These are phyloP conservation scores for Hypomyces rosellus DNA, from an alignment of 2,329 filamentous ascomycete genomes.

Conservation along the genomic window DNA sequence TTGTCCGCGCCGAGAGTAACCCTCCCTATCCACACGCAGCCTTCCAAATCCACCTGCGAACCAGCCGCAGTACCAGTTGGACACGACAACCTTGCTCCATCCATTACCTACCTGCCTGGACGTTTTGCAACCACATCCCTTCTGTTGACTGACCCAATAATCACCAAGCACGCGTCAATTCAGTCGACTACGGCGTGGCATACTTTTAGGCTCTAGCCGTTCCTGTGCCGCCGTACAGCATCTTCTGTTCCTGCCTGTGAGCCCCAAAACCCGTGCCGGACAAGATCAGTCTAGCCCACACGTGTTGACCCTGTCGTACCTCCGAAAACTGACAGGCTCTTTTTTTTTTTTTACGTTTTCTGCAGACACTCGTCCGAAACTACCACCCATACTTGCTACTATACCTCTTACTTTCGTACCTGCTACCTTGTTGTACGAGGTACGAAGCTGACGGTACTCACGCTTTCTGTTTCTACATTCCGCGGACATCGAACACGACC, in stretches of 20 bases:
- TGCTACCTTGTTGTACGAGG: neutral
- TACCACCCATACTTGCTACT: neutral
- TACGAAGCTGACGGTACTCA: neutral
- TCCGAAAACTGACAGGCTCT: neutral
- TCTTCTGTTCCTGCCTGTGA: slow-evolving; percentile 9
- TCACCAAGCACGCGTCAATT: neutral
- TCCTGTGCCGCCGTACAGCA: slow-evolving; percentile 7
- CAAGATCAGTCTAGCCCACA: slow-evolving; percentile 12
- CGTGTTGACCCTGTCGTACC: neutral
- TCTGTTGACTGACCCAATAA: neutral
- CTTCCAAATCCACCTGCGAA: neutral
- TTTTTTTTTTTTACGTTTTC: neutral
- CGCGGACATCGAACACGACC: neutral
- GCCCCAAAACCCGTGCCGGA: slow-evolving; percentile 12
- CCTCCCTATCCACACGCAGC: neutral
- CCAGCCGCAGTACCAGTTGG: neutral
- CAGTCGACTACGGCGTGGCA: neutral
- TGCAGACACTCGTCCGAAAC: neutral
- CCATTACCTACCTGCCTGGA: no score
- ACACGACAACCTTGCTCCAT: no score
- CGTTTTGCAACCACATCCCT: neutral
- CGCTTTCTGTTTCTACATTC: neutral
- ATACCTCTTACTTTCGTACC: neutral
- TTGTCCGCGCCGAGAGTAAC: no score
- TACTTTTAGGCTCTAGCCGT: neutral